Conservation (phyloP, 2,329 filamentous ascomycete genomes). For the Coniella lustricola region DNA sequence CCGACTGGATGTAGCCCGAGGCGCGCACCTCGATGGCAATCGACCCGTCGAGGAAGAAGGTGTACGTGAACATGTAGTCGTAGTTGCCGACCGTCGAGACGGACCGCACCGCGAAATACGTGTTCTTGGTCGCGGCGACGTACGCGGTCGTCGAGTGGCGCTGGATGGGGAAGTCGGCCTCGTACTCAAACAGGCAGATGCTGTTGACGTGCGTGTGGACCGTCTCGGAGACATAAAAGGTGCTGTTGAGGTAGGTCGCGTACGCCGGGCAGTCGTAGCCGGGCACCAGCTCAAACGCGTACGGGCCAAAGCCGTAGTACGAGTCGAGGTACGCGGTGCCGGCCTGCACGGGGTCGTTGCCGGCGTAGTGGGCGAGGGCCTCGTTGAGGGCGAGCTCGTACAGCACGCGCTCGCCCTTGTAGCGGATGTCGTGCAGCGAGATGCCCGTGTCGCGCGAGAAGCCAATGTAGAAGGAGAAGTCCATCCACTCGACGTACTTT, state of each 20-base stretch:
- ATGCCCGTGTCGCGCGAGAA: conserved; percentile 43
- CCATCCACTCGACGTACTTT: conserved; percentile 45
- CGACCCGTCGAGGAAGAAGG: conserved; percentile 44
- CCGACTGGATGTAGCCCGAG: conserved; percentile 46
- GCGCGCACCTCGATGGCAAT: conserved; percentile 45
- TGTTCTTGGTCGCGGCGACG: conserved; percentile 40
- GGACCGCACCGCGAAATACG: conserved; percentile 37
- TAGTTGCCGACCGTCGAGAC: conserved; percentile 49
- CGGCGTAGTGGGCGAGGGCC: conserved; percentile 45
- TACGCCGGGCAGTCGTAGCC: conserved; percentile 47
- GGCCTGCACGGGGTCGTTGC: conserved; percentile 39
- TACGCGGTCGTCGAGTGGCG: conserved; percentile 38
- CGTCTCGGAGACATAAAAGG: conserved; percentile 36
- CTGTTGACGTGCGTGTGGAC: conserved; percentile 39
- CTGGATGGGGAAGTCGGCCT: conserved; percentile 40
- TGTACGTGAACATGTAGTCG: conserved; percentile 44
- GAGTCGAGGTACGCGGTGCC: conserved; percentile 40
- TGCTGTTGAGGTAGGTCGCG: conserved; percentile 41
- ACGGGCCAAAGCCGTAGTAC: conserved; percentile 40
- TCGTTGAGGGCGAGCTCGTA: conserved; percentile 52
- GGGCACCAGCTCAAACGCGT: conserved; percentile 36
- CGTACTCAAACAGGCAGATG: conserved; percentile 50
- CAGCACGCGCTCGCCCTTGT: conserved; percentile 46
- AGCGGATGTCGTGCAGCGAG: conserved; percentile 42
- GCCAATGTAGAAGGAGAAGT: conserved; percentile 44